Evolutionary conservation across 2,329 filamentous ascomycete genomes (phyloP), one percentile per base, ranked within the genome.

Genomic region (Pestalotiopsis fici): DNA sequence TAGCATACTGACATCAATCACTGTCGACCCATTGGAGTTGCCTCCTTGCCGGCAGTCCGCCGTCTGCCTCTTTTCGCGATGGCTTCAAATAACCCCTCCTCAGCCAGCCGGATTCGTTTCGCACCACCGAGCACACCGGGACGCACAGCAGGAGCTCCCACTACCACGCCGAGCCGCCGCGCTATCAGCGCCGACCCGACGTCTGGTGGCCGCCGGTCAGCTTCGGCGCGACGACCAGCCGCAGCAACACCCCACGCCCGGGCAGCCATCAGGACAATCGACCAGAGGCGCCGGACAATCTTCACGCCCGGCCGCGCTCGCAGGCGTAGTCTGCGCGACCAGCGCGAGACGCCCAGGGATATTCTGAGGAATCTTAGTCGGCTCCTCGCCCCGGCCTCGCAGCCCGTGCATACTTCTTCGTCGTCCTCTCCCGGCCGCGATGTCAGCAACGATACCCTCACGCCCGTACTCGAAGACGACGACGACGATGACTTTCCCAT

Each of bases 291-390:
- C 55, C 85, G 86, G 2, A 87, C 87, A 59, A 80, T 88, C 60
- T 84, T 89, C 69, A 91, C 89, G 0, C 89, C 89, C 0, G 88
- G 87, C 21, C 85, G 85, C 69, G 84, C 84, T 65, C 83, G 86
- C 23, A 83, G 89, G n/a, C 84, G 84, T 71, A 90, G 88, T 73
- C 74, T 86, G 63, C 84, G 85, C 82, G 87, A 64, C 82, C 86
- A n/a, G 81, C 75, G 76, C 62, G 77, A 78, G 71, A 79, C 77
- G 13, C 76, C 77, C 6, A 73, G 75, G 23, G 77, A 80, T 55
- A 64, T 76, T 6, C 71, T 80, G 59, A 83, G 87, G 64, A 83
- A 84, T 66, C 82, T 91, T 28, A 86, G 86, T 66, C 82, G 83
- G 62, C 80, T 83, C 5, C 77, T 90, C 55, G 88, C 88, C 13